Conservation (phyloP, 768 basidiomycete genomes). For the Suillus bovinus region DNA sequence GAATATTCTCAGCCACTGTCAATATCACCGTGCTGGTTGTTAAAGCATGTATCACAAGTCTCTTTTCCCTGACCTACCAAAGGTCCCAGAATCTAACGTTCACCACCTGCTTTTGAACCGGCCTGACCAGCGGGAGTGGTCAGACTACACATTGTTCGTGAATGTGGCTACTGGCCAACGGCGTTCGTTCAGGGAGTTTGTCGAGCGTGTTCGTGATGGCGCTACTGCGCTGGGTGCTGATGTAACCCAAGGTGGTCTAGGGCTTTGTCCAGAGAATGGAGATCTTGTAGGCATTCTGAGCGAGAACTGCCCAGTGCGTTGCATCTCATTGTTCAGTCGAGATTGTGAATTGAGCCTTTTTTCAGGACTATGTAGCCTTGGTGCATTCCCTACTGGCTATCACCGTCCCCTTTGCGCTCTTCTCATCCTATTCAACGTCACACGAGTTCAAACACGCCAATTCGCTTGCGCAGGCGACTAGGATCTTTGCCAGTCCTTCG, state of each 20-base stretch:
- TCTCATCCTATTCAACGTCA: constrained; percentile 48
- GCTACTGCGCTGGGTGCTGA: constrained; percentile 58
- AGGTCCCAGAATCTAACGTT: constrained; percentile 50
- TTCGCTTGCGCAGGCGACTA: constrained; percentile 43
- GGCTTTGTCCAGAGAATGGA: constrained; percentile 43
- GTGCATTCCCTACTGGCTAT: constrained; percentile 43
- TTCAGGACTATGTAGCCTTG: constrained; percentile 48
- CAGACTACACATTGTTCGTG: constrained; percentile 56
- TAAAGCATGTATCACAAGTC: constrained; percentile 56
- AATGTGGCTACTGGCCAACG: constrained; percentile 52
- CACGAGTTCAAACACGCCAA: constrained; percentile 50
- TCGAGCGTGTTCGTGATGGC: constrained; percentile 50
- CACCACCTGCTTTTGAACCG: constrained; percentile 56
- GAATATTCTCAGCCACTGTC: too few relatives aligned
- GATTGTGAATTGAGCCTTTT: background rate
- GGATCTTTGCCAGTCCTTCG: constrained; percentile 47
- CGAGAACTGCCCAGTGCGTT: constrained; percentile 63
- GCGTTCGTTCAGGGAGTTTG: constrained; percentile 48
- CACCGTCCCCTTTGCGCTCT: constrained; percentile 47
- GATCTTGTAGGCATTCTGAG: constrained; percentile 74
- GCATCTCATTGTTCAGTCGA: background rate
- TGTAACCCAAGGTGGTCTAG: constrained; percentile 53
- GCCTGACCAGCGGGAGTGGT: constrained; percentile 54
- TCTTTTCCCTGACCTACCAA: constrained; percentile 51
- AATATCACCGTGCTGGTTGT: too few relatives aligned